Evolutionary conservation across 83 land plant species (phyloP), one percentile per base, ranked within the genome.

Genomic region (Picea engelmannii): DNA sequence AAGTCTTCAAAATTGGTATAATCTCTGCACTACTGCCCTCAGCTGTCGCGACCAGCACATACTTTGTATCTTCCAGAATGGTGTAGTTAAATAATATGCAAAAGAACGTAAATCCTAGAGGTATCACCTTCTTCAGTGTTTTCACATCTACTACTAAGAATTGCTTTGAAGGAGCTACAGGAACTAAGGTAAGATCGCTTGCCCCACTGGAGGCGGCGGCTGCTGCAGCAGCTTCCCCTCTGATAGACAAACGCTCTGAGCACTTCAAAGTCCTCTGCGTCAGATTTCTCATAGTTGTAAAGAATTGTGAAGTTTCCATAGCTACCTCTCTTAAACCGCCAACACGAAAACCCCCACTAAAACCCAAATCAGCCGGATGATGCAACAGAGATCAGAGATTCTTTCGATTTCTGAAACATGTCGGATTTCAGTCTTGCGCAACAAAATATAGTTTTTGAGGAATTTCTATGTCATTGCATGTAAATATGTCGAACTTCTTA

Each of bases 71-170:
- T 11, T 84, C 62, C 76, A 89, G 62, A 23, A 89, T 89, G 4
- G 91, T 89, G 80, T 89, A 89, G 67, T 89, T 89, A 73, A 86
- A 89, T 31, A 89, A 84, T 82, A 89, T 89, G 78, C 86, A 89
- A 80, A 89, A 89, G 82, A 89, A 89, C 89, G 82, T 89, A 62
- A 89, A 35, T 80, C 99, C 89, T 94, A 38, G 40, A 38, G 40
- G 40, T 38, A 38, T 38, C 40, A 38, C 40, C 40, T 3, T 38
- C 40, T 38, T 95, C 55, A 97, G 71, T 17, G 98, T 94, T 27
- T 58, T 49, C 13, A 87, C 25, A 44, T 97, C 97, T 35, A 95
- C 89, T 24, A 95, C 99, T 76, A 95, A 59, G 40, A 97, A 77
- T 81, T 95, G 52, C 49, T 40, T 70, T 70, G 74, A 10, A 70